Base-by-base conservation (phyloP, 768 basidiomycete species). In the Leccinum boreale region DNA sequence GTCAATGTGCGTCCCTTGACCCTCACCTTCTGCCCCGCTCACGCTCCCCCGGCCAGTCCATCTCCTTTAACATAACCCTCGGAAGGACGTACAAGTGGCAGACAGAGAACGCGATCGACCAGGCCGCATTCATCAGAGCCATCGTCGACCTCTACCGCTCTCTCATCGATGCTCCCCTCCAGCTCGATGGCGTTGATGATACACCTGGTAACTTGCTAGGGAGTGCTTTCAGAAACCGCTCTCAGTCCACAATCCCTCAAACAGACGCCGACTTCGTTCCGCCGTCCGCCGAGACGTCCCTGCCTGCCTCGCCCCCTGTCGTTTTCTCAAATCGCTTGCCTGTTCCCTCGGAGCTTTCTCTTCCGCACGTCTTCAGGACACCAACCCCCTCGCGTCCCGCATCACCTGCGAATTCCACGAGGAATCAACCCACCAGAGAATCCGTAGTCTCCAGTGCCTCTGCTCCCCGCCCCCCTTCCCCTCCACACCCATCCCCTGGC, bases 31-130 rank as follows among this genome's bases (percentile, higher is more conserved):
- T 0, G 62, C 64, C 39, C 28, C 58, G 3, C 53, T 67, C 59
- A 72, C 53, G 8, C 39, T 8, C 50, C 60, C 28, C 39, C 15
- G 39, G 9, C 10, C 62, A 92, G 90, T 78, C 87, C 19, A 66
- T 77, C 23, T 75, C 79, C 19, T 90, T 96, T 74, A 90, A 87
- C 65, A 79, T 98, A 59, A 93, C 91, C 1, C 81, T 98, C 53
- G 85, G 89, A n/a, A 83, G 92, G 70, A 86, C 92, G 24, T 98
- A 98, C 75, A 81, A 77, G 70, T 98, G 95, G 94, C 82, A 87
- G 68, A 90, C 93, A 0, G 94, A 96, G 65, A 82, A 80, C 55
- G 70, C 79, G 31, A 69, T 69, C 24, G 94, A 98, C 64, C 95
- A 96, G 70, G 63, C 76, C 12, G 73, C 74, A 12, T 98, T 98